Conservation (phyloP, 108 stramenopile genomes). For the Cyclotella cryptica region DNA sequence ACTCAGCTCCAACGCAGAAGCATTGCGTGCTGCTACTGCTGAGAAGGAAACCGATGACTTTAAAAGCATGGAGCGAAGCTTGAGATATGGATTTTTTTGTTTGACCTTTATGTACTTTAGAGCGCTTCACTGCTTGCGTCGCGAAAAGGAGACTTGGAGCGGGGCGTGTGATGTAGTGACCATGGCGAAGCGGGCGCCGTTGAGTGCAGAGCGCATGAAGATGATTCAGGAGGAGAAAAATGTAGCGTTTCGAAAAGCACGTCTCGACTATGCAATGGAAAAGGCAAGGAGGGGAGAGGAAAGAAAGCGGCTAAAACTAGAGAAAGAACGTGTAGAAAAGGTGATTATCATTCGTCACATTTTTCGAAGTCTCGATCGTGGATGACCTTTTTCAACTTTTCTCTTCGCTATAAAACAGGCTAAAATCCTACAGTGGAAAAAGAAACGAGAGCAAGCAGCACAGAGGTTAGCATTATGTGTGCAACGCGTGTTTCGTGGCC, state of each 20-base stretch:
- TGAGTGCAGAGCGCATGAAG: constrained; percentile 24
- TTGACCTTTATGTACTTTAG: constrained; percentile 43
- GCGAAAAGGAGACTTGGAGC: constrained; percentile 28
- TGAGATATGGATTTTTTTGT: constrained; percentile 34
- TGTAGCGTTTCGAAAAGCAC: constrained; percentile 22
- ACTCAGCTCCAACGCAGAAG: constrained; percentile 26
- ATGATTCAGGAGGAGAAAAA: constrained; percentile 43
- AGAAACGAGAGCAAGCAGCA: constrained; percentile 21
- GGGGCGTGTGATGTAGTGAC: constrained; percentile 15
- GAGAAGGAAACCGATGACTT: constrained; percentile 19
- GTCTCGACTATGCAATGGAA: constrained; percentile 34
- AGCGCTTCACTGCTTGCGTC: constrained; percentile 19
- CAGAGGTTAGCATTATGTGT: constrained; percentile 29
- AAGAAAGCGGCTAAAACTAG: constrained; percentile 16
- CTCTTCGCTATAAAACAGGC: constrained; percentile 11
- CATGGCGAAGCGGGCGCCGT: not conserved
- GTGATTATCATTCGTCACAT: not conserved
- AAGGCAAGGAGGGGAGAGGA: constrained; percentile 42
- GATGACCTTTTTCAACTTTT: not conserved
- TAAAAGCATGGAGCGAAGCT: constrained; percentile 16
- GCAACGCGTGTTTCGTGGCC: constrained; percentile 40
- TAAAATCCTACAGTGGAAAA: constrained; percentile 7
- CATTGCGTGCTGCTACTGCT: constrained; percentile 15
- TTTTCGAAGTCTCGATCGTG: not conserved
- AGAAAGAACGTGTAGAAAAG: constrained; percentile 39